Evolutionary conservation across 2,329 filamentous ascomycete species (phyloP), one percentile per base, ranked within the genome.

Genomic region (Verticillium longisporum): DNA sequence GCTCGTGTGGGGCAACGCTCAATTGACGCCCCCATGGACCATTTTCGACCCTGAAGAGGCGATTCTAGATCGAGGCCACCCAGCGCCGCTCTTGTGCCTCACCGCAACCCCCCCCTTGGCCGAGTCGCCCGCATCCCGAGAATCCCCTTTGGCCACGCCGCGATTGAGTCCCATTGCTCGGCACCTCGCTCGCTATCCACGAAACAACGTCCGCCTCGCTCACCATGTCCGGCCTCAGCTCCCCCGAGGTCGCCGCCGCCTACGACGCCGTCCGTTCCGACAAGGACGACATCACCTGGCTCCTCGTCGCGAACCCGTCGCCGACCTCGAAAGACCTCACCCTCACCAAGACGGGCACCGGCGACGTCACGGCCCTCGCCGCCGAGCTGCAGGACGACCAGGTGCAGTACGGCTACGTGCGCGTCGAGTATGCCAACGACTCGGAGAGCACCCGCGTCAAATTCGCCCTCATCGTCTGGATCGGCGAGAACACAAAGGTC

Each of bases 391-490:
- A 86, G 71, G 79, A 85, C 68, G 69, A 70, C 38, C 80, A 87
- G 73, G 86, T 86, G 60, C 84, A 87, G 72, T 89, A 88, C 76
- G 86, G 79, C 60, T 89, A 89, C 75, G 83, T 78, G 67, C 83
- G 85, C 34, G 77, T 88, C 71, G 85, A 89, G 77, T 85, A 90
- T 72, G 86, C 86, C 70, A 90, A 89, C 76, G 87, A 90, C 72
- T 83, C 83, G 65, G 88, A 90, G 77, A 85, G 80, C 74, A 86
- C 78, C 70, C 79, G 88, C 41, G 83, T 88, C 69, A 90, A 90
- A 76, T 90, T 90, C 70, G 81, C 78, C 57, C 78, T 90, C 57
- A 75, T 89, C 36, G 80, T 88, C 65, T 90, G 87, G 87, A 88
- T 88, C 72, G 87, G 87, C 71, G 79, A 82, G 72, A 71, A 75